phyloP scores from a whole-genome alignment of 2,329 filamentous ascomycete species.

The Microsporum audouinii region DNA sequence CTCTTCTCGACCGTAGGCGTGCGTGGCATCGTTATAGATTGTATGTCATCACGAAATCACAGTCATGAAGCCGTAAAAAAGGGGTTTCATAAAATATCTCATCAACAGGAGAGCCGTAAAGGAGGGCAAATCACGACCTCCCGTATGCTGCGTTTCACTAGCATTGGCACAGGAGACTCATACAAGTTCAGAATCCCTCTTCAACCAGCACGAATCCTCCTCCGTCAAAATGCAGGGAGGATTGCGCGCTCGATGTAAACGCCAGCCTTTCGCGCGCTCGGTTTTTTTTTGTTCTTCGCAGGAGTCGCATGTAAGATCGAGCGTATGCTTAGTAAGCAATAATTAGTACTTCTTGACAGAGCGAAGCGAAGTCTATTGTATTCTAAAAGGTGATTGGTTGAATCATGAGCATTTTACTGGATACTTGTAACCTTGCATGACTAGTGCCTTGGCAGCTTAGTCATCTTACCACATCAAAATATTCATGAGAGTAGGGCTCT shows the following conservation, averaged over 20 bases:
- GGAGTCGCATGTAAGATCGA: background rate
- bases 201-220: background rate
- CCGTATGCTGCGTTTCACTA: background rate
- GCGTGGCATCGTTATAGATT: slow-evolving; percentile 11
- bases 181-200: background rate
- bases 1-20: slow-evolving; percentile 33
- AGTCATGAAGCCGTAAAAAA: background rate
- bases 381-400: too few relatives aligned
- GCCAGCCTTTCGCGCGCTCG: background rate
- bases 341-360: too few relatives aligned
- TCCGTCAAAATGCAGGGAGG: background rate
- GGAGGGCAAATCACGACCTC: background rate
- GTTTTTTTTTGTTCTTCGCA: background rate
- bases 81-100: background rate
- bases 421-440: too few relatives aligned
- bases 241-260: background rate
- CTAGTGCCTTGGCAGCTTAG: too few relatives aligned
- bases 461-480: too few relatives aligned
- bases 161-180: background rate
- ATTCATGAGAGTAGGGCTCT: too few relatives aligned
- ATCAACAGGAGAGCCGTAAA: background rate
- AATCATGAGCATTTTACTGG: too few relatives aligned
- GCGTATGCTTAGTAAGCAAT: too few relatives aligned
- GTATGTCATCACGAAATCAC: background rate
- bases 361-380: too few relatives aligned